A percentile compares a stretch with the other conserved stretches of the same genome.
These are phyloP conservation scores for Ilex aquifolium DNA, from an alignment of 257 asterid genomes.

Conservation along the genomic window DNA sequence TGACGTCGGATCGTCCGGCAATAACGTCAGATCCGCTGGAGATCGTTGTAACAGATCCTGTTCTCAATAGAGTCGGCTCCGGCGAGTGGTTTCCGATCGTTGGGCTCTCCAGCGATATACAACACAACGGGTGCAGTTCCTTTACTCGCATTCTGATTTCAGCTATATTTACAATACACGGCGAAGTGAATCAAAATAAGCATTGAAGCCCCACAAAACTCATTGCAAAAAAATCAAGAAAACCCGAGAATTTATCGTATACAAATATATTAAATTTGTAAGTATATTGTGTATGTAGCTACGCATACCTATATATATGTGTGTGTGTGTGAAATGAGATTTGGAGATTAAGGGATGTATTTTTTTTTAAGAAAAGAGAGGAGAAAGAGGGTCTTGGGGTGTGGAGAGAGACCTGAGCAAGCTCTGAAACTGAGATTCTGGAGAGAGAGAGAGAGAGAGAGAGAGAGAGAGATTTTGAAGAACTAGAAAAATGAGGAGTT, in stretches of 20 bases:
- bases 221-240: background rate
- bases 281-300: background rate
- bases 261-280: too few relatives aligned
- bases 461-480: slow-evolving; percentile 12
- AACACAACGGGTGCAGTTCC: slow-evolving; percentile 94
- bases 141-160: slow-evolving; percentile 60
- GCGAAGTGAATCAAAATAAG: background rate
- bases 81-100: slow-evolving; percentile 61
- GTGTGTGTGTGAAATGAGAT: too few relatives aligned
- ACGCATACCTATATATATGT: background rate
- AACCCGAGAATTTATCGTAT: background rate
- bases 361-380: too few relatives aligned
- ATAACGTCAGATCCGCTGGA: slow-evolving; percentile 59
- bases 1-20: slow-evolving; percentile 57
- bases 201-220: background rate
- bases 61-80: slow-evolving; percentile 63
- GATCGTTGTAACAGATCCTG: slow-evolving; percentile 59
- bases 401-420: slow-evolving; percentile 8
- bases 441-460: too few relatives aligned
- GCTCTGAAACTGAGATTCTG: slow-evolving; percentile 38
- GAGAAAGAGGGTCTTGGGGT: background rate
- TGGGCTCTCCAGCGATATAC: slow-evolving; percentile 67
- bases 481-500: background rate
- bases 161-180: too few relatives aligned
- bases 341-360: background rate